Conservation (phyloP, 1,284 basidiomycete species). For the Omphalotus olearius region DNA sequence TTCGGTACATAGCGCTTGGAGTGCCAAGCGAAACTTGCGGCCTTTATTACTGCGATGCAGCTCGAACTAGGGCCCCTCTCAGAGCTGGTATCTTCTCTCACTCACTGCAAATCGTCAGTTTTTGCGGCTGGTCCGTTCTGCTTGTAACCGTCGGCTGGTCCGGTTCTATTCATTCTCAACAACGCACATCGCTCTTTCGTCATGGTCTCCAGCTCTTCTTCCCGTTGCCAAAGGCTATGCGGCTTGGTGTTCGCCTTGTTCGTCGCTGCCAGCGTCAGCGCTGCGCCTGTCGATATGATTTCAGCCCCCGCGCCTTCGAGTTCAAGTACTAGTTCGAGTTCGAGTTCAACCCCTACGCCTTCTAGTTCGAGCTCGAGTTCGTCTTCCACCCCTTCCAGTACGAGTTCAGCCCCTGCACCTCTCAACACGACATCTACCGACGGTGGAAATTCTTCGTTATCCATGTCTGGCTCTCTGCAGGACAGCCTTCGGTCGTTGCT, state of each 20-base stretch:
- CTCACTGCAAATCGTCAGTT: not conserved
- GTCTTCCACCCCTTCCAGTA: no score
- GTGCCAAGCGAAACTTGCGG: not conserved
- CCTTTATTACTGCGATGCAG: not conserved
- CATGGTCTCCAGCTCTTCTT: not conserved
- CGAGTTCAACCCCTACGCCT: not conserved
- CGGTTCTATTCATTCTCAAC: not conserved
- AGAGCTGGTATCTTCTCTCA: not conserved
- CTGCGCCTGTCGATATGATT: not conserved
- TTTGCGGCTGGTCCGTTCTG: slow-evolving; percentile 17
- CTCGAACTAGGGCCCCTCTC: not conserved
- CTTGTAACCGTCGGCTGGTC: slow-evolving; percentile 1
- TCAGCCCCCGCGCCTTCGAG: not conserved
- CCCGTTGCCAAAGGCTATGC: not conserved
- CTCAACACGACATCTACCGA: no score
- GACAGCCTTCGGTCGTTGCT: not conserved
- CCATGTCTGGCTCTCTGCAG: no score
- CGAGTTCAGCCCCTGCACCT: no score
- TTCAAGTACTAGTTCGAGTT: not conserved
- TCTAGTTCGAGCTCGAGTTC: not conserved
- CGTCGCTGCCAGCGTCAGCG: not conserved
- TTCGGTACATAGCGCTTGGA: not conserved
- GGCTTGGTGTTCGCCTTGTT: not conserved
- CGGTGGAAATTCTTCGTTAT: no score
- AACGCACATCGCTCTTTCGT: not conserved